Conservation (phyloP, 2,329 filamentous ascomycete genomes). For the Magnaporthiopsis rhizophila region DNA sequence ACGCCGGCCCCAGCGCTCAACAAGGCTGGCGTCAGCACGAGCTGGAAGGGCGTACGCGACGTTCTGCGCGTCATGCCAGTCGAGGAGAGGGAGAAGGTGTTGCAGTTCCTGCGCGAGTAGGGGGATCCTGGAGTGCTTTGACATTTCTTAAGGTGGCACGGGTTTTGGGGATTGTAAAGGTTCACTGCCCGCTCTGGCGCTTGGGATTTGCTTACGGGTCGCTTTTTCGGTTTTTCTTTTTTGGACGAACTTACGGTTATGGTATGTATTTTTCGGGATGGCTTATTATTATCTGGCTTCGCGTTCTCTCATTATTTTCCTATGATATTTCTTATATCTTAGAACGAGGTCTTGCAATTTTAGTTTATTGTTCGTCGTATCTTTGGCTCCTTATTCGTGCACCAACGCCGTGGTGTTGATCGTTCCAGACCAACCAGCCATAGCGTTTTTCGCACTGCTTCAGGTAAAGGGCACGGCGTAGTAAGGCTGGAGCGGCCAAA, state of each 20-base stretch:
- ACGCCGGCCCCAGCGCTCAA: background rate
- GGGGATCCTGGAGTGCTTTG: background rate
- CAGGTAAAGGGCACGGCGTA: too few relatives aligned
- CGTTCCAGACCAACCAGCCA: too few relatives aligned
- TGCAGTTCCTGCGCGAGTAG: conserved; percentile 46
- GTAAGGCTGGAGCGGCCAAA: background rate
- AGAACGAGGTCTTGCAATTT: background rate
- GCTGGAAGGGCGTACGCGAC: conserved; percentile 79
- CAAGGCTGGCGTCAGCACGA: conserved; percentile 51
- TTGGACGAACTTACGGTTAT: background rate
- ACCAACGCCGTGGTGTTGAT: too few relatives aligned
- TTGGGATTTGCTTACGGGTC: background rate
- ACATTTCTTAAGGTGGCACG: too few relatives aligned
- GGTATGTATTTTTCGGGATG: background rate
- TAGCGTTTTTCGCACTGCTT: too few relatives aligned
- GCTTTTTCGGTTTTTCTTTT: background rate
- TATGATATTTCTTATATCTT: background rate
- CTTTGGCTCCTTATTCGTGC: background rate
- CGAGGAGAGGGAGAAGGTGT: conserved; percentile 76
- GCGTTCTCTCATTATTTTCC: background rate
- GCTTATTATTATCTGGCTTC: background rate
- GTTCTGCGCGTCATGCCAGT: conserved; percentile 81
- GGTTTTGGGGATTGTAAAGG: background rate
- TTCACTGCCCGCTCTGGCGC: background rate
- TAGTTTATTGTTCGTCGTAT: background rate